A percentile compares a stretch with the other conserved stretches of the same genome.
phyloP scores from a whole-genome alignment of 306 rosid genomes.

The Acacia crassicarpa region DNA sequence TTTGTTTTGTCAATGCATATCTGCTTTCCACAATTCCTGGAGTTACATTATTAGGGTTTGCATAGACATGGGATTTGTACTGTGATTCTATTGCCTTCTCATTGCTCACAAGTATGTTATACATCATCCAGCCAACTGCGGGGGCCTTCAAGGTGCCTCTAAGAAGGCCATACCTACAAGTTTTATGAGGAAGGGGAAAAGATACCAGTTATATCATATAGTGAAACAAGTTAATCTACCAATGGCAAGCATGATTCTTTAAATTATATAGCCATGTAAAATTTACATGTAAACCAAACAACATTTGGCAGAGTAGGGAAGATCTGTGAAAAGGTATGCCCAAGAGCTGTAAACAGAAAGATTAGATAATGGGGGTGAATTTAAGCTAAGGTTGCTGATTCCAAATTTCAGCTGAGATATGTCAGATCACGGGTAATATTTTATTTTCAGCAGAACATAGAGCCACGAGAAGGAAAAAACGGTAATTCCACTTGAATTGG shows the following conservation, averaged over 20 bases:
- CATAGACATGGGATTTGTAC: conserved; percentile 90
- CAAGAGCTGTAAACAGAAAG: not conserved
- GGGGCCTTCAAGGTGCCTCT: conserved; percentile 91
- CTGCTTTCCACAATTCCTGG: conserved; percentile 72
- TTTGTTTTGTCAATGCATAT: conserved; percentile 71
- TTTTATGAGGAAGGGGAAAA: conserved; percentile 22
- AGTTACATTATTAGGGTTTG: conserved; percentile 84
- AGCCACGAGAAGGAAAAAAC: not conserved
- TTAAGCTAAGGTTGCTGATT: not conserved
- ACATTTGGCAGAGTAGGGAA: conserved; percentile 5
- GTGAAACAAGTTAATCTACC: conserved; percentile 11
- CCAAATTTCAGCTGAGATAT: conserved; percentile 1
- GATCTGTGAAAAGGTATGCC: conserved; percentile 16
- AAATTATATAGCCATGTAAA: not conserved
- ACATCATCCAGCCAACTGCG: conserved; percentile 99
- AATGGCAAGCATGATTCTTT: not conserved
- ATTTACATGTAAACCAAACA: not conserved
- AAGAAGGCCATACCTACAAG: conserved; percentile 77
- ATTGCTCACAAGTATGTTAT: conserved; percentile 91
- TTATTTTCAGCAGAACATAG: conserved; percentile 6
- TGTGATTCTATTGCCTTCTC: conserved; percentile 88
- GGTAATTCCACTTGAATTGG: not conserved
- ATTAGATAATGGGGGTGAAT: not conserved
- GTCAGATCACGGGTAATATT: conserved; percentile 6
- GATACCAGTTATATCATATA: conserved; percentile 25